Evolutionary conservation across 2,329 filamentous ascomycete genomes (phyloP), one percentile per base, ranked within the genome.

Genomic region (Raffaelea albimanens): DNA sequence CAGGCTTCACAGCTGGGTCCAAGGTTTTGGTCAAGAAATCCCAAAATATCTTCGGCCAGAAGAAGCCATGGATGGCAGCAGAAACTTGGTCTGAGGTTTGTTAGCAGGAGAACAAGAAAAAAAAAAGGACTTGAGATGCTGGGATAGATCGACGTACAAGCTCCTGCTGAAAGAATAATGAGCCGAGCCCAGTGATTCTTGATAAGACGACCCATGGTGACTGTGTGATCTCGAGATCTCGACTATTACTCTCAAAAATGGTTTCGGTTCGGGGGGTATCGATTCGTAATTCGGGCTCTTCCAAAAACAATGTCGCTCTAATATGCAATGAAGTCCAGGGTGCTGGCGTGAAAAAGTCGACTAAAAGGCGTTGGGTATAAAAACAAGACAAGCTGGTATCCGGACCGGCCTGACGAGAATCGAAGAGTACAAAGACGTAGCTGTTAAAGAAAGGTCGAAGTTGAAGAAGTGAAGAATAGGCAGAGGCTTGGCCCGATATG

Each of bases 11-110:
- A 43, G 85, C 86, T 47, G 72, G 75, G 62, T 98, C 87, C 57
- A 98, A 81, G 58, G 87, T 89, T 61, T 87, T 89, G 51, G 91
- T 96, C 55, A 93, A 69, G 65, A 95, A 95, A 67, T 98, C 93
- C 85, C 87, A 98, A 70, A 98, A 95, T 62, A 98, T 84, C 67
- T 98, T 98, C 56, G 93, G 93, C 89, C 90, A 98, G 78, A 98
- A 91, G 76, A 93, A 95, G 60, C 80, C 83, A 69, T 94, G 80
- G 48, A 98, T 69, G 16, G 85, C 83, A 51, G 89, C 89, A 51
- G 74, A 81, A 53, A 96, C 67, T 78, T 98, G 93, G 65, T 95
- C 89, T 95, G 60, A 36, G 40, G n/a, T 19, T n/a, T 38, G 46
- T 50, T 44, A 51, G 47, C 22, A 49, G 22, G 5, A n/a, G 39